Evolutionary conservation across 2,329 filamentous ascomycete genomes (phyloP).

Genomic region (Fusarium torreyae): DNA sequence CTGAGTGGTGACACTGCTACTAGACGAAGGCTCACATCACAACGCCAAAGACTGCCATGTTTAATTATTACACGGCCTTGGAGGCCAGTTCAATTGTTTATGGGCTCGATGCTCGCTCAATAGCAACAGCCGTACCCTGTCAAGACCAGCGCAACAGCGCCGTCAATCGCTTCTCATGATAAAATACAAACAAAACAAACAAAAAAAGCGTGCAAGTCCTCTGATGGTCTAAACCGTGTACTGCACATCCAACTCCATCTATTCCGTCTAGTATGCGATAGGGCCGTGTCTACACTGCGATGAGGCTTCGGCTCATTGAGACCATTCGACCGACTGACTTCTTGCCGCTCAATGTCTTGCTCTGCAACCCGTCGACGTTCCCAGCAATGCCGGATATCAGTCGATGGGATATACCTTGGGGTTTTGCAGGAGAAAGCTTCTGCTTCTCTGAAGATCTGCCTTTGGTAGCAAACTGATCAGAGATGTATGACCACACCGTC

Average conservation of each 20-base stretch:
- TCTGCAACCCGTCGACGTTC: slow-evolving; percentile 8
- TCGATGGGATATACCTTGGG: neutral
- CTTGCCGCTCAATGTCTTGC: slow-evolving; percentile 11
- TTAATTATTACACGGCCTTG: slow-evolving; percentile 22
- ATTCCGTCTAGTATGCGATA: slow-evolving; percentile 1
- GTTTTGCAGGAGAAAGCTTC: neutral
- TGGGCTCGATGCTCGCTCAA: slow-evolving; percentile 41
- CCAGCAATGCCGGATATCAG: neutral
- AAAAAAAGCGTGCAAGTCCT: slow-evolving; percentile 16
- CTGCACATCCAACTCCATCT: slow-evolving; percentile 10
- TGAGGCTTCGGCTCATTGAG: slow-evolving; percentile 23
- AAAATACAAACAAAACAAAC: slow-evolving; percentile 29
- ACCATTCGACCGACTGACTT: slow-evolving; percentile 26
- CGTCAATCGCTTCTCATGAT: slow-evolving; percentile 22
- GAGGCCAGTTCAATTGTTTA: slow-evolving; percentile 39
- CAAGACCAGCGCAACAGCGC: slow-evolving; percentile 12
- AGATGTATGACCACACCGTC: slow-evolving; percentile 25
- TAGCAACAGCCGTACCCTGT: slow-evolving; percentile 31
- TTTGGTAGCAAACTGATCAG: neutral
- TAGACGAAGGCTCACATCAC: neutral
- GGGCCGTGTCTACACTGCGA: slow-evolving; percentile 33
- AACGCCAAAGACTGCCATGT: neutral
- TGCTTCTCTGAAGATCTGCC: neutral
- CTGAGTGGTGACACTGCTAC: too few species aligned
- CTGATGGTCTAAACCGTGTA: slow-evolving; percentile 5